phyloP scores from a whole-genome alignment of 192 early-diverging fungal species.

The Backusella mclennaniae region DNA sequence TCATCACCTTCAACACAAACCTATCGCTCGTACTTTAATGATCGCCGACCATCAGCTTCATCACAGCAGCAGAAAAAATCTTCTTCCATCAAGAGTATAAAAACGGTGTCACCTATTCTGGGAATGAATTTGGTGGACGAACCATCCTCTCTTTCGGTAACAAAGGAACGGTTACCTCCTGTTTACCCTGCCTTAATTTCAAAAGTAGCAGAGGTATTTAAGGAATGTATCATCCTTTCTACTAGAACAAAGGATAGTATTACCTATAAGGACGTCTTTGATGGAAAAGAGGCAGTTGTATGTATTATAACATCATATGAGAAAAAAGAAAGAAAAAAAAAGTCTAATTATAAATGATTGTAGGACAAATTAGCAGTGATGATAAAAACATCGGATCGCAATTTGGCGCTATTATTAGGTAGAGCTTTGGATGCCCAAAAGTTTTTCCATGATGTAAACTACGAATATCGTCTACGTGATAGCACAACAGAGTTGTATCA shows the following conservation, averaged over 20 bases:
- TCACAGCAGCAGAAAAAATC: neutral
- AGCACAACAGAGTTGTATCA: conserved; percentile 77
- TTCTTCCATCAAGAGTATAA: neutral
- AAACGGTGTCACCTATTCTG: neutral
- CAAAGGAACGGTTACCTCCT: conserved; percentile 32
- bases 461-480: conserved; percentile 82
- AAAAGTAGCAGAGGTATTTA: conserved; percentile 65
- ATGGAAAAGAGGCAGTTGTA: conserved; percentile 87
- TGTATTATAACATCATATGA: conserved; percentile 10
- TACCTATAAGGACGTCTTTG: conserved; percentile 82
- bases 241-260: conserved; percentile 74
- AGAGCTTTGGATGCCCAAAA: conserved; percentile 86
- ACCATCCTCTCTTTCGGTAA: neutral
- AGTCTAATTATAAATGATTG: conserved; percentile 1
- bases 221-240: conserved; percentile 51
- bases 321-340: neutral
- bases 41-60: neutral
- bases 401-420: conserved; percentile 83
- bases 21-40: neutral
- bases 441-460: conserved; percentile 92
- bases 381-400: conserved; percentile 82
- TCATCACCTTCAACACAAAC: neutral
- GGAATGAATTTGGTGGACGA: conserved; percentile 5
- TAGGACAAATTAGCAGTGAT: conserved; percentile 78
- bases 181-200: conserved; percentile 78